Evolutionary conservation across 208 protist genomes (phyloP).

Genomic region (Leishmania major): DNA sequence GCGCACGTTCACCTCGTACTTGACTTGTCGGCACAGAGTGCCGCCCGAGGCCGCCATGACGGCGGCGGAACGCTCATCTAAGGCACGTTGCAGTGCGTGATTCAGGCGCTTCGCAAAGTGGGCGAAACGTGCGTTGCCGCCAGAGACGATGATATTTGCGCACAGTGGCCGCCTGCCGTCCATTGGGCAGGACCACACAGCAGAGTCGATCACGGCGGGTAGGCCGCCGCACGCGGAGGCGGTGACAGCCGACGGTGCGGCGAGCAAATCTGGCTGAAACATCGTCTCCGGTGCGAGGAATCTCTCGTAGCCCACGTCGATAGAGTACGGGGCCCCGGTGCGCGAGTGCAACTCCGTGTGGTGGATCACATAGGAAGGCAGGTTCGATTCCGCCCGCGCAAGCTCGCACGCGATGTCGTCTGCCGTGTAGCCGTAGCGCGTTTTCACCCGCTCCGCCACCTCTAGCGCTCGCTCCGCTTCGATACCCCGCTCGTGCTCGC

Average conservation of each 20-base stretch:
- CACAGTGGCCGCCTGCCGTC: conserved; percentile 96
- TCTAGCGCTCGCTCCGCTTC: conserved; percentile 91
- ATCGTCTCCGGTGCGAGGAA: conserved; percentile 98
- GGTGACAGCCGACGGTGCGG: conserved; percentile 64
- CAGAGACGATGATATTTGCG: conserved; percentile 98
- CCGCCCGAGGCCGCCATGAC: conserved; percentile 25
- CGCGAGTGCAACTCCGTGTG: conserved; percentile 83
- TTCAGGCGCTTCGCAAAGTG: conserved; percentile 85
- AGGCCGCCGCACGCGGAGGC: conserved; percentile 39
- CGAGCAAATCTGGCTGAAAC: conserved; percentile 97
- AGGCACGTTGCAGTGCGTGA: conserved; percentile 27
- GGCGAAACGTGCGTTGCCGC: conserved; percentile 97
- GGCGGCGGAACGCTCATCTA: conserved; percentile 31
- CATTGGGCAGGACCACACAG: conserved; percentile 97
- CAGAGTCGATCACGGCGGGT: conserved; percentile 94
- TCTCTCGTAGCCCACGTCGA: conserved; percentile 97
- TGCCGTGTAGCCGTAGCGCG: conserved; percentile 94
- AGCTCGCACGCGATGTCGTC: conserved; percentile 93
- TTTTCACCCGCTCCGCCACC: conserved; percentile 95
- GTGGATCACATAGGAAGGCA: conserved; percentile 40
- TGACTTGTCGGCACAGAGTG: conserved; percentile 21
- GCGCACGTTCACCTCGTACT: conserved; percentile 96
- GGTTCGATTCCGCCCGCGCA: conserved; percentile 67
- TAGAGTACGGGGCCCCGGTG: conserved; percentile 41
- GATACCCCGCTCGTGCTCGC: conserved; percentile 87